These are phyloP conservation scores for Balakata baccata DNA, from an alignment of 345 rosid species.

Conservation along the genomic window DNA sequence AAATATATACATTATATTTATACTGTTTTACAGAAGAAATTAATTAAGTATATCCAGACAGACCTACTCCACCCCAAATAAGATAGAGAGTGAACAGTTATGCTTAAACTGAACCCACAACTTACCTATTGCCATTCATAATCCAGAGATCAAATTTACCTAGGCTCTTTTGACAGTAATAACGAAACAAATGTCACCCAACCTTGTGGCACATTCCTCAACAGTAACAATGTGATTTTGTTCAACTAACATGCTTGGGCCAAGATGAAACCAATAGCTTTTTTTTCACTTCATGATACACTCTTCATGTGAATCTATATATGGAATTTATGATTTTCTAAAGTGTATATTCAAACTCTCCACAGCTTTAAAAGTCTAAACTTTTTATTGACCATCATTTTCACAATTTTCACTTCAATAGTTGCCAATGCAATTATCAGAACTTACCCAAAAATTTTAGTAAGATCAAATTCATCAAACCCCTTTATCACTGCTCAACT, in stretches of 20 bases:
- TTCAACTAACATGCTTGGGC: neutral
- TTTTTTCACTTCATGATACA: neutral
- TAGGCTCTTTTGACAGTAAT: neutral
- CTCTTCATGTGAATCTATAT: neutral
- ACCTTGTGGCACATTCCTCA: neutral
- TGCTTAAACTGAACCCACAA: neutral
- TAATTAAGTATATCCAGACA: neutral
- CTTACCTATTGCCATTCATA: neutral
- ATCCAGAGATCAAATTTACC: neutral
- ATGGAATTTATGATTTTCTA: neutral
- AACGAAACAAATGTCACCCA: neutral
- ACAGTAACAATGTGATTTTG: neutral
- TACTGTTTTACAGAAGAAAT: neutral
- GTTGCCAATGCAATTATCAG: neutral
- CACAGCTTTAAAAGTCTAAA: neutral
- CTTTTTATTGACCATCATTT: neutral
- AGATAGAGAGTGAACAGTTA: neutral
- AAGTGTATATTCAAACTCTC: neutral
- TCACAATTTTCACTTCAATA: neutral
- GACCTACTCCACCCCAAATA: neutral
- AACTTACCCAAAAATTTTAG: neutral
- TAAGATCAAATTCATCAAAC: neutral
- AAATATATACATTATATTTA: neutral
- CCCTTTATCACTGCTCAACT: neutral
- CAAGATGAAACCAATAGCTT: constrained; percentile 1